Conservation (phyloP, 2,329 filamentous ascomycete genomes). For the Dendryphion nanum region DNA sequence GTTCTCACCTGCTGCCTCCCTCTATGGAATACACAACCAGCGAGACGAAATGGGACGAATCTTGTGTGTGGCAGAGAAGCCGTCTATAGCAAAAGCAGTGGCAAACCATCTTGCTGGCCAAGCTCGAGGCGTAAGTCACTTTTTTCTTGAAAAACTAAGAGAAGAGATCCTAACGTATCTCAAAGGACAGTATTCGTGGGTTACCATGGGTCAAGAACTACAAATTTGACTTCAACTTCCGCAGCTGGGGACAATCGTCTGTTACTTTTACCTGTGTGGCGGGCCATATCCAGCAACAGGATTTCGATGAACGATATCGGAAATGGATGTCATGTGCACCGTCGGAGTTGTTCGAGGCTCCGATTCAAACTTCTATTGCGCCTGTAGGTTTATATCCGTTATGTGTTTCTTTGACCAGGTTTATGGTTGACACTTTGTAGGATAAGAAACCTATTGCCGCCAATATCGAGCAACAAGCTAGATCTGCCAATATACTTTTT, state of each 20-base stretch:
- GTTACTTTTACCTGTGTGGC: conserved; percentile 94
- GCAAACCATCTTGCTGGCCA: conserved; percentile 85
- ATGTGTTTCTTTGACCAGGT: too few relatives aligned
- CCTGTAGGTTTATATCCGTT: conserved; percentile 50
- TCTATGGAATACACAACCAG: conserved; percentile 2
- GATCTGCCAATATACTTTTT: conserved; percentile 70
- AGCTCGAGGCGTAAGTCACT: conserved; percentile 60
- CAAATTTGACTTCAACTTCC: conserved; percentile 85
- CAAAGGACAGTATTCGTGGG: conserved; percentile 64
- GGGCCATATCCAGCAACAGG: conserved; percentile 79
- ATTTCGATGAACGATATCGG: conserved; percentile 72
- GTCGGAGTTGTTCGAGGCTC: conserved; percentile 75
- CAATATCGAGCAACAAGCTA: conserved; percentile 81
- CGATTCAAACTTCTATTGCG: conserved; percentile 66
- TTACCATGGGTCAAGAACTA: conserved; percentile 91
- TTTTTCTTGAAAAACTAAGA: neutral
- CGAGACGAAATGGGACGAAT: conserved; percentile 50
- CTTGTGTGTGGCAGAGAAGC: conserved; percentile 81
- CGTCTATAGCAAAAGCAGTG: conserved; percentile 93
- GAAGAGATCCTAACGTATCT: neutral
- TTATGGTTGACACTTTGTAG: conserved; percentile 41
- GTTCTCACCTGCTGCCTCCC: neutral
- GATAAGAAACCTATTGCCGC: conserved; percentile 77
- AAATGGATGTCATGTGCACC: conserved; percentile 82
- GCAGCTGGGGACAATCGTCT: conserved; percentile 74